These are phyloP conservation scores for Entomortierella parvispora DNA, from an alignment of 192 early-diverging fungal species.

Conservation along the genomic window DNA sequence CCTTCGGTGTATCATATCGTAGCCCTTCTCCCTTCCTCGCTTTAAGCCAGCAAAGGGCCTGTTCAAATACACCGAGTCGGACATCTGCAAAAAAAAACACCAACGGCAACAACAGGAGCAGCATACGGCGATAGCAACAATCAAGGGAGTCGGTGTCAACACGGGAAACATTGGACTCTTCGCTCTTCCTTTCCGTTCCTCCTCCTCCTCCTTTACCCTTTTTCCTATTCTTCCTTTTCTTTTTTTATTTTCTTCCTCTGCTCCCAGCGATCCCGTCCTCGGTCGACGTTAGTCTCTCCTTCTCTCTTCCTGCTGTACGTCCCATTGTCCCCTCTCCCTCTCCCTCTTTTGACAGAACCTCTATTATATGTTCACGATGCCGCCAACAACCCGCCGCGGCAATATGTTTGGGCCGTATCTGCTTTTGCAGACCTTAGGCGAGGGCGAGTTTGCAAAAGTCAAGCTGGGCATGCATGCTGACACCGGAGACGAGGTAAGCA, in stretches of 20 bases:
- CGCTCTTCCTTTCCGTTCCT: slow-evolving; percentile 19
- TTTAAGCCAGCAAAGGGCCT: no score
- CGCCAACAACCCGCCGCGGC: slow-evolving; percentile 55
- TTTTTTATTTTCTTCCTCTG: not conserved
- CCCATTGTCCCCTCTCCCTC: slow-evolving; percentile 12
- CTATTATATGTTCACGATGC: slow-evolving; percentile 17
- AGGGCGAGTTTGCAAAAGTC: slow-evolving; percentile 98
- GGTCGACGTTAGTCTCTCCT: slow-evolving; percentile 7
- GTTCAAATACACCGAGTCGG: no score
- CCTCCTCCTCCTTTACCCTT: slow-evolving; percentile 16
- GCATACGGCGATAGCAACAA: no score
- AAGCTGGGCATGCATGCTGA: slow-evolving; percentile 91
- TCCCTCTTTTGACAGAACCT: slow-evolving; percentile 10
- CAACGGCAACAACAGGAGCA: no score
- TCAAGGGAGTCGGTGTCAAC: no score
- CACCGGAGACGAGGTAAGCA: slow-evolving; percentile 70
- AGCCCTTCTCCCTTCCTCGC: slow-evolving; percentile 10
- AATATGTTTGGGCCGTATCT: slow-evolving; percentile 91
- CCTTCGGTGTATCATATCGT: not conserved
- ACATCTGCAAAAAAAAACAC: no score
- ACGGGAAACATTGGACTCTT: not conserved
- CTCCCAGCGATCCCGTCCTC: slow-evolving; percentile 4
- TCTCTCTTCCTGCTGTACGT: slow-evolving; percentile 18
- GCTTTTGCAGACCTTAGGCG: slow-evolving; percentile 94
- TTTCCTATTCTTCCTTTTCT: slow-evolving; percentile 17